Evolutionary conservation across 441 rosid species (phyloP), one percentile per base, ranked within the genome.

Genomic region (Adansonia rubrostipa): DNA sequence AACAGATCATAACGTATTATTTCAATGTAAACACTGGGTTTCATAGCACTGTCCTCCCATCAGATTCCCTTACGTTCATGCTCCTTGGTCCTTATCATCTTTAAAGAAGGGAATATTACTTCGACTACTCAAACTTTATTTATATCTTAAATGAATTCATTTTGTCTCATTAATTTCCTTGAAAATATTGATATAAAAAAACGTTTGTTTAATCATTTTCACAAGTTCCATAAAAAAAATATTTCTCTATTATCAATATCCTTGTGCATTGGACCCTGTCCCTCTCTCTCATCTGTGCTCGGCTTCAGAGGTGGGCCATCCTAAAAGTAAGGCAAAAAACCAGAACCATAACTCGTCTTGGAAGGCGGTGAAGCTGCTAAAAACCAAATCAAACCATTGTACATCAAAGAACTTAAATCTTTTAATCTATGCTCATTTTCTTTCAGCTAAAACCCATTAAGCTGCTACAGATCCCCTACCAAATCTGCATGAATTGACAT

Each of bases 401-500:
- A 24, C 28, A 24, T 24, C 28, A 24, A 24, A 24, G 28, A 24
- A 24, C 28, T 24, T 24, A 24, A 24, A 24, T 24, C 28, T 24
- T 24, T 24, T 24, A 24, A 24, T 24, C 28, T 24, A 24, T 24
- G 28, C 28, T 24, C 1, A 24, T 0, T 24, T 24, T 24, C 28
- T 24, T 24, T 24, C 1, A 24, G 28, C 28, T 24, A 78, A 75
- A 77, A 75, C 20, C 75, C 82, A 63, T 77, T 64, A 76, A 85
- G 54, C 72, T 74, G 83, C 63, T 33, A 19, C 20, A 69, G 73
- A 86, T 54, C 28, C 44, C 68, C 72, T 53, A 70, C 42, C 80
- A 14, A 13, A 22, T 1, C 74, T 53, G 48, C 22, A 73, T 13
- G 78, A 83, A 47, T 75, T 77, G 87, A 73, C 84, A 92, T 92